A percentile compares a stretch with the other conserved stretches of the same genome.
phyloP scores from a whole-genome alignment of 176 grass and related monocot genomes.

The Pontederia paniculata region DNA sequence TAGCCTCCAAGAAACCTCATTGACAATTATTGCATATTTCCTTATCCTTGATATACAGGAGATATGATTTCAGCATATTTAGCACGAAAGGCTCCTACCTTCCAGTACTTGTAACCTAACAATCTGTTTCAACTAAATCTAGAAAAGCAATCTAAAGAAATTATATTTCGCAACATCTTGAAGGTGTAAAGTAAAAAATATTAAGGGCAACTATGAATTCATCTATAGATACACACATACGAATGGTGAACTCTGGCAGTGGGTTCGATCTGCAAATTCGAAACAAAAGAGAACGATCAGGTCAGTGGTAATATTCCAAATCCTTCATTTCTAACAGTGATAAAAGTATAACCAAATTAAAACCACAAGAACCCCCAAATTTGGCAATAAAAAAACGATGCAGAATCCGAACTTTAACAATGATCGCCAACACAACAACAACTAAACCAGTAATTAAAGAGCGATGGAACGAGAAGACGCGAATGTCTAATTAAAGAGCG shows the following conservation, averaged over 20 bases:
- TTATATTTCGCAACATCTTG: neutral
- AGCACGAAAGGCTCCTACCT: too few relatives aligned
- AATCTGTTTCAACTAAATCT: too few relatives aligned
- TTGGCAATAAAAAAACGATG: too few relatives aligned
- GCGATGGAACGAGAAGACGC: too few relatives aligned
- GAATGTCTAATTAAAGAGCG: too few relatives aligned
- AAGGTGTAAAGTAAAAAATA: neutral
- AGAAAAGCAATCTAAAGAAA: too few relatives aligned
- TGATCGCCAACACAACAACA: neutral
- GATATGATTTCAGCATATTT: too few relatives aligned
- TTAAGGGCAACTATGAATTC: neutral
- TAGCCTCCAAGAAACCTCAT: too few relatives aligned
- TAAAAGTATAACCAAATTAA: neutral
- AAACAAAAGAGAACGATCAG: slow-evolving; percentile 21
- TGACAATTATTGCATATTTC: too few relatives aligned
- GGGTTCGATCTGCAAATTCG: slow-evolving; percentile 49
- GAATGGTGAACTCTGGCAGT: slow-evolving; percentile 67
- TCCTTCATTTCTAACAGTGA: neutral
- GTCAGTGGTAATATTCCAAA: neutral
- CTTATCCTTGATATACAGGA: too few relatives aligned
- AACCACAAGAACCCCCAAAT: neutral
- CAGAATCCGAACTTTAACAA: neutral
- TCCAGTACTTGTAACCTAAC: too few relatives aligned
- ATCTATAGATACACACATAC: slow-evolving; percentile 37
- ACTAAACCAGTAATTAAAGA: neutral